These are phyloP conservation scores for Gossypium lobatum DNA, from an alignment of 441 rosid genomes.

Conservation along the genomic window DNA sequence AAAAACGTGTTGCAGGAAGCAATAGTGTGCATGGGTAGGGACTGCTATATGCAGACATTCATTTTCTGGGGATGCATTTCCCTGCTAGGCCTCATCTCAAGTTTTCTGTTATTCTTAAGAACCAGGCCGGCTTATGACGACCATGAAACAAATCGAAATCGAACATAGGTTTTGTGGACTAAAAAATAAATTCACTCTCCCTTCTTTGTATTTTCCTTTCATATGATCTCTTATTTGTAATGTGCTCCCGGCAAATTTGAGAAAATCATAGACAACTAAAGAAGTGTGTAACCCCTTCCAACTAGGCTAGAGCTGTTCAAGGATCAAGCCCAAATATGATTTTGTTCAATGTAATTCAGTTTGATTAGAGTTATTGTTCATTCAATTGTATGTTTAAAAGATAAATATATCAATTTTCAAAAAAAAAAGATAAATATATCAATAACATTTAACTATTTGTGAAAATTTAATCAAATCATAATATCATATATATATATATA, in stretches of 20 bases:
- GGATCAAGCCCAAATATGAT: neutral
- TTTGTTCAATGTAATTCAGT: neutral
- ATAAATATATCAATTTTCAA: too few species aligned
- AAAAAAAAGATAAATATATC: too few species aligned
- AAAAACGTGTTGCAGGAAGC: slow-evolving; percentile 27
- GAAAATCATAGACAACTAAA: neutral
- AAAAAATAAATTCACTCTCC: neutral
- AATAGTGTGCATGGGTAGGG: slow-evolving; percentile 63
- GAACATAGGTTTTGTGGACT: slow-evolving; percentile 17
- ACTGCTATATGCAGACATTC: slow-evolving; percentile 61
- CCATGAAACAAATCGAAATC: slow-evolving; percentile 31
- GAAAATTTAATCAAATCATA: too few species aligned
- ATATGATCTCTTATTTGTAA: neutral
- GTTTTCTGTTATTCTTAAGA: slow-evolving; percentile 52
- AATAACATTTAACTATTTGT: too few species aligned
- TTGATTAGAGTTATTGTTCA: neutral
- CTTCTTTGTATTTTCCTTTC: neutral
- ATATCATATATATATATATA: too few species aligned
- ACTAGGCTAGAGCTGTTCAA: neutral
- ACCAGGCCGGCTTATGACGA: slow-evolving; percentile 57
- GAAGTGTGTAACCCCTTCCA: neutral
- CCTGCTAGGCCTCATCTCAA: slow-evolving; percentile 45
- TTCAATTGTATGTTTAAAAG: too few species aligned
- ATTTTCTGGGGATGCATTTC: slow-evolving; percentile 64
- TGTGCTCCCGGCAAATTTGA: neutral